Conservation (phyloP, 2,329 filamentous ascomycete species). For the Tolypocladium ophioglossoides region DNA sequence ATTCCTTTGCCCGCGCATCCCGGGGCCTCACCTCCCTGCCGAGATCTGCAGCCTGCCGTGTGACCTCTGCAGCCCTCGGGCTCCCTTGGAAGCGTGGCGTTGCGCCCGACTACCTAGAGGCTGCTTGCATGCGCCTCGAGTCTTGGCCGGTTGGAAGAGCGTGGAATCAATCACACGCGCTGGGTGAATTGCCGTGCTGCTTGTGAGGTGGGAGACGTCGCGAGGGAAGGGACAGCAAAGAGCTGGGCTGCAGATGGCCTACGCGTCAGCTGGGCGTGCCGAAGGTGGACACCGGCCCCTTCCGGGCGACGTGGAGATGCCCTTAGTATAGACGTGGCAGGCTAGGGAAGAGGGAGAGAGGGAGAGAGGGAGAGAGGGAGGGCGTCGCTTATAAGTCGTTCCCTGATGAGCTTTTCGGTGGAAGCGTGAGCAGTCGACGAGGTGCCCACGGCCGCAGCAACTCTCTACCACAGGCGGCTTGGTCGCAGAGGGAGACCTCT, state of each 20-base stretch:
- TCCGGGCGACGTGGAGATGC: background rate
- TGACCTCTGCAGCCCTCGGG: too few species aligned
- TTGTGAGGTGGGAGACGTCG: too few species aligned
- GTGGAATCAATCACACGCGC: too few species aligned
- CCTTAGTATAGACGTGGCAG: too few species aligned
- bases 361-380: background rate
- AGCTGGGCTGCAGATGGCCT: too few species aligned
- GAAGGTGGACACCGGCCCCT: too few species aligned
- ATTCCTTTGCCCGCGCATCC: too few species aligned
- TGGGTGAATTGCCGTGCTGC: too few species aligned
- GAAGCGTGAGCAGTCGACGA: background rate
- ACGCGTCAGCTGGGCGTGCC: too few species aligned
- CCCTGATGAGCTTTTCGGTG: too few species aligned
- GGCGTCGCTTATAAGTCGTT: background rate
- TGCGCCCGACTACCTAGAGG: background rate
- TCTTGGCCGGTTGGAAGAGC: too few species aligned
- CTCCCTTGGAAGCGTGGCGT: background rate
- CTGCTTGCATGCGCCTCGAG: background rate
- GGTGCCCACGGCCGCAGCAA: background rate
- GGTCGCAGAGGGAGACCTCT: slow-evolving; percentile 5
- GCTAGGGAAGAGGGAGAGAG: background rate
- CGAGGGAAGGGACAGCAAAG: too few species aligned
- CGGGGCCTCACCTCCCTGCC: background rate
- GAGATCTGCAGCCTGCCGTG: background rate
- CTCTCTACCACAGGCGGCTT: slow-evolving; percentile 4